A percentile compares a stretch with the other conserved stretches of the same genome.
Conservation (phyloP, 2,329 filamentous ascomycete species). For the Pseudocercospora pini-densiflorae region DNA sequence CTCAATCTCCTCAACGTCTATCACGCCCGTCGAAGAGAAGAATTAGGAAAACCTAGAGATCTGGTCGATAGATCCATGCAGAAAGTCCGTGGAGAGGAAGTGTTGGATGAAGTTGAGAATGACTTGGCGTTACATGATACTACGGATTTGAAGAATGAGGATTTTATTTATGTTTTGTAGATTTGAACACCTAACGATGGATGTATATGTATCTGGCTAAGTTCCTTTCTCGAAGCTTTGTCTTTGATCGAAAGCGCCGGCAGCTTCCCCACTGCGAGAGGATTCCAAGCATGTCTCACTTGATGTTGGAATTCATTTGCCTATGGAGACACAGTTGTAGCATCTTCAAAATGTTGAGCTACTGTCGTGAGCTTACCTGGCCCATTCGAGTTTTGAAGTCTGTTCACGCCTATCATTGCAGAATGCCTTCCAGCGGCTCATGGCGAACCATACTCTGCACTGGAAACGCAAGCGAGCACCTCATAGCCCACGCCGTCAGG, state of each 20-base stretch:
- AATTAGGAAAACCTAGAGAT: not conserved
- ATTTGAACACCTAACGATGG: too few relatives aligned
- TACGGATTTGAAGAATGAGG: constrained; percentile 10
- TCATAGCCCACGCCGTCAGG: not conserved
- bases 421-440: not conserved
- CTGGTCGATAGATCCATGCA: constrained; percentile 5
- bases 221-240: too few relatives aligned
- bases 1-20: not conserved
- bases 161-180: constrained; percentile 7
- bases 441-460: not conserved
- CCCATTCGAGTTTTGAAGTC: not conserved
- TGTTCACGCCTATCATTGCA: not conserved
- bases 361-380: not conserved
- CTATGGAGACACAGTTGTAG: not conserved
- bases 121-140: constrained; percentile 7
- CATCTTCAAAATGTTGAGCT: not conserved
- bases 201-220: too few relatives aligned
- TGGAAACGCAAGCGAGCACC: not conserved
- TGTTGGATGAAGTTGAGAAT: not conserved
- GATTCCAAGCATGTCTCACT: not conserved
- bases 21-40: constrained; percentile 1
- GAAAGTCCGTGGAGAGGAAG: not conserved
- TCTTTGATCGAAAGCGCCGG: not conserved
- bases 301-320: not conserved
- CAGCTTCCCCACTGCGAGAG: not conserved